Conservation (phyloP, 2,329 filamentous ascomycete genomes). For the Orbilia ellipsospora region DNA sequence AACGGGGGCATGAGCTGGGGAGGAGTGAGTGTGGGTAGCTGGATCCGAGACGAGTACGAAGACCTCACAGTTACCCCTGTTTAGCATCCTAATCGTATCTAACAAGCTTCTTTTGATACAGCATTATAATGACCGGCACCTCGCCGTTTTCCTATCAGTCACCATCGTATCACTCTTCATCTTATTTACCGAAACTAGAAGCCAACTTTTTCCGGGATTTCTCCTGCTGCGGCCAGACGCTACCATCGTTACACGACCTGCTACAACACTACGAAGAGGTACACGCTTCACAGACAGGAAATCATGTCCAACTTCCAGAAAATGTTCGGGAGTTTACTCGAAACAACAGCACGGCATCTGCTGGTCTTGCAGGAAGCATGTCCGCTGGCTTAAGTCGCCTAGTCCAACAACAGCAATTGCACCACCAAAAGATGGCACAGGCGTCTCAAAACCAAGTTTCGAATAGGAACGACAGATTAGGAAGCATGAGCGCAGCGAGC, state of each 20-base stretch:
- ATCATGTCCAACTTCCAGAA: constrained; percentile 52
- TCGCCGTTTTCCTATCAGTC: constrained; percentile 92
- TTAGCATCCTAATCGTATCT: constrained; percentile 2
- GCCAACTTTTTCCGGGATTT: constrained; percentile 98
- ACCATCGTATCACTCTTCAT: constrained; percentile 96
- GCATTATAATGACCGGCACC: constrained; percentile 93
- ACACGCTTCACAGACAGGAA: constrained; percentile 76
- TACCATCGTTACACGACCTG: constrained; percentile 92
- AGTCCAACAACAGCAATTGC: constrained; percentile 63
- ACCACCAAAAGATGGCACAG: constrained; percentile 57
- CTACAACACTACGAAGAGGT: constrained; percentile 96
- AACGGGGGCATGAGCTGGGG: constrained; percentile 92
- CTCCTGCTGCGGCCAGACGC: constrained; percentile 87
- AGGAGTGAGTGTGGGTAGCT: constrained; percentile 93
- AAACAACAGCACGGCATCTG: constrained; percentile 64
- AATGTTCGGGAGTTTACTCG: constrained; percentile 60
- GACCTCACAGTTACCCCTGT: constrained; percentile 22
- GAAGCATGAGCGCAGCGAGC: constrained; percentile 65
- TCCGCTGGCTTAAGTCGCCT: constrained; percentile 61
- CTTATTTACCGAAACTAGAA: constrained; percentile 94
- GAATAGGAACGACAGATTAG: constrained; percentile 55
- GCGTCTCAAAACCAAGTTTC: constrained; percentile 50
- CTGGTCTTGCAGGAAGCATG: constrained; percentile 65
- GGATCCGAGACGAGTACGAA: constrained; percentile 97
- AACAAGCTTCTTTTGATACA: constrained; percentile 63